Percentiles rank a stretch among this genome's conserved stretches.
Evolutionary conservation across 441 rosid genomes (phyloP).

Genomic region (Macaranga tanarius): DNA sequence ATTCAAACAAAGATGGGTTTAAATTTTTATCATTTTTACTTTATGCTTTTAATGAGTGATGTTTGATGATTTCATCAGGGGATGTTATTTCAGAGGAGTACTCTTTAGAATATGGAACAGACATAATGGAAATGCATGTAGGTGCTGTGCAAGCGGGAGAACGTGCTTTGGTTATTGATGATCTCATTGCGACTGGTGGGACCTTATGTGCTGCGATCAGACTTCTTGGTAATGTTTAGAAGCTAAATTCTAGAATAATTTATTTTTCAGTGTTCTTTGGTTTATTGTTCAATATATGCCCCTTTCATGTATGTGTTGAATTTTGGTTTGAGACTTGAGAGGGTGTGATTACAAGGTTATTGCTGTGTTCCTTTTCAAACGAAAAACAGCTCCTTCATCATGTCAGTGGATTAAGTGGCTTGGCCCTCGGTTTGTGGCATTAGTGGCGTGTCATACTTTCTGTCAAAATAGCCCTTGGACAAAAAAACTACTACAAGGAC

Average conservation of each 20-base stretch:
- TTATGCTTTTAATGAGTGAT: conserved; percentile 13
- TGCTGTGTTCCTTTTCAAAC: neutral
- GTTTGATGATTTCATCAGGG: conserved; percentile 43
- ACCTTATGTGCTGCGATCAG: conserved; percentile 85
- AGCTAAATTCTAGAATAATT: conserved; percentile 1
- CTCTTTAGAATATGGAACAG: conserved; percentile 91
- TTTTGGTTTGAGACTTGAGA: neutral
- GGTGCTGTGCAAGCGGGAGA: conserved; percentile 92
- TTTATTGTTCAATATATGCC: neutral
- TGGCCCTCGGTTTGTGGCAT: too few relatives aligned
- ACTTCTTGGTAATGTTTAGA: conserved; percentile 64
- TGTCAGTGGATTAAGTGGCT: too few relatives aligned
- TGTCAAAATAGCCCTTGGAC: too few relatives aligned
- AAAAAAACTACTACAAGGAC: too few relatives aligned
- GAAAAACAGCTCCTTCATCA: neutral
- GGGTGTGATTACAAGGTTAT: neutral
- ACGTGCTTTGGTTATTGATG: conserved; percentile 78
- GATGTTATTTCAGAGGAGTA: conserved; percentile 86
- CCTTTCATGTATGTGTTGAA: neutral
- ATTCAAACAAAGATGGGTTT: too few relatives aligned
- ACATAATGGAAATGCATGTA: conserved; percentile 90
- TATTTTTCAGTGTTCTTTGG: neutral
- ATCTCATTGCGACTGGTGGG: conserved; percentile 96
- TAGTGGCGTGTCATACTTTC: too few relatives aligned
- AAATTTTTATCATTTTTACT: neutral